phyloP scores from a whole-genome alignment of 148 eudicot species.

The Spergularia marina region DNA sequence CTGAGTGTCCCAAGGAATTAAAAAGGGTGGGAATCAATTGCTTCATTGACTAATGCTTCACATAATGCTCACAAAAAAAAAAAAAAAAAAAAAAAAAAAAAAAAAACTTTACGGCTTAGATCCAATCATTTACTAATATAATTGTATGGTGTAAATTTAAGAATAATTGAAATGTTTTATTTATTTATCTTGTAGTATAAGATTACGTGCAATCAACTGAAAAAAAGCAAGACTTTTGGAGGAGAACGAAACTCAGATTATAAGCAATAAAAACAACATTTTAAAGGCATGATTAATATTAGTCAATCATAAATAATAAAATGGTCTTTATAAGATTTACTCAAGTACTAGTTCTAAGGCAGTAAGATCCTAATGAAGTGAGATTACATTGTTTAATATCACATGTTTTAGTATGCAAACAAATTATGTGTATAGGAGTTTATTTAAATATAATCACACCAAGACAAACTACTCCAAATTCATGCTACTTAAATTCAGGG shows the following conservation, averaged over 20 bases:
- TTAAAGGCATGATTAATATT: constrained; percentile 11
- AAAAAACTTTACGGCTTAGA: constrained; percentile 14
- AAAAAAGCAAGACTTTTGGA: not conserved
- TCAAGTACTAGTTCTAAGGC: no score
- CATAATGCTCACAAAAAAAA: not conserved
- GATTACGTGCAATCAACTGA: constrained; percentile 13
- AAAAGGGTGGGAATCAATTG: constrained; percentile 13
- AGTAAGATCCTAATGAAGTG: not conserved
- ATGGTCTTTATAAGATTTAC: not conserved
- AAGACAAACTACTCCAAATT: constrained; percentile 15
- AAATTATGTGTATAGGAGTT: constrained; percentile 9
- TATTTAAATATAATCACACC: not conserved
- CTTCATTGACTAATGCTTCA: constrained; percentile 30
- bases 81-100: not conserved
- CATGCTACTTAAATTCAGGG: constrained; percentile 17
- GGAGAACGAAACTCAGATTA: not conserved
- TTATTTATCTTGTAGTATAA: not conserved
- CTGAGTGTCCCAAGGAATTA: constrained; percentile 16
- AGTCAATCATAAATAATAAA: constrained; percentile 13
- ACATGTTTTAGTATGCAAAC: constrained; percentile 30
- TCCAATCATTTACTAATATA: constrained; percentile 4
- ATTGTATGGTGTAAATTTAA: not conserved
- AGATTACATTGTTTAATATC: constrained; percentile 25
- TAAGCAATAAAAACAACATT: not conserved
- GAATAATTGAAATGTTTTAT: no score